Evolutionary conservation across 2,329 filamentous ascomycete species (phyloP).

Genomic region (Xenoacremonium recifei): DNA sequence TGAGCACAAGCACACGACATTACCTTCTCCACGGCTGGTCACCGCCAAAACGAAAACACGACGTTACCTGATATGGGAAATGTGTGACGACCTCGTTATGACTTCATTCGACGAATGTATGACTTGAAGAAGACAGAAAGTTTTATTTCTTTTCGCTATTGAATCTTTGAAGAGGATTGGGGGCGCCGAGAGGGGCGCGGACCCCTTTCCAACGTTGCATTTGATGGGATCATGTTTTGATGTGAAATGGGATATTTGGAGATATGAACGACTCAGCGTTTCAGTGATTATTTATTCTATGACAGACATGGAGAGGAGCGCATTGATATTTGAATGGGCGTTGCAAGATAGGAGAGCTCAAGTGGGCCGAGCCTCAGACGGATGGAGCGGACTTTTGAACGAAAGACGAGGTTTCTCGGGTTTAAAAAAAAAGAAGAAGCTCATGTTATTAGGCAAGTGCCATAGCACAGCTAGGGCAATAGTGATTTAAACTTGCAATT

Average conservation of each 20-base stretch:
- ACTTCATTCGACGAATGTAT: constrained; percentile 41
- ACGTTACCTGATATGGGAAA: constrained; percentile 31
- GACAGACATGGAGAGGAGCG: constrained; percentile 20
- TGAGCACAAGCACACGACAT: constrained; percentile 23
- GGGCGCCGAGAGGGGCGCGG: constrained; percentile 1
- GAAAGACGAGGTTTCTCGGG: constrained; percentile 17
- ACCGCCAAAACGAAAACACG: constrained; percentile 29
- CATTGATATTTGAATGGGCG: constrained; percentile 26
- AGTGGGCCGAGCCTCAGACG: constrained; percentile 26
- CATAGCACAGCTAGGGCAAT: constrained; percentile 21
- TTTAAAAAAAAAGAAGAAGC: constrained; percentile 27
- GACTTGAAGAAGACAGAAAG: constrained; percentile 39
- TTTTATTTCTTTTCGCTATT: constrained; percentile 25
- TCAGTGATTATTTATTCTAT: constrained; percentile 19
- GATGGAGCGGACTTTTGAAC: constrained; percentile 23
- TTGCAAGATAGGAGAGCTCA: constrained; percentile 28
- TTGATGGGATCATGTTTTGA: constrained; percentile 29
- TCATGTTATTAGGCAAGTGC: constrained; percentile 21
- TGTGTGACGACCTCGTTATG: constrained; percentile 38
- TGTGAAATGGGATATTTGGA: constrained; percentile 29
- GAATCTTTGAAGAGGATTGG: background rate
- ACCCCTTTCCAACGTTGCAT: constrained; percentile 19
- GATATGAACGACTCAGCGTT: constrained; percentile 26
- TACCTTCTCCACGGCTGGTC: constrained; percentile 31
- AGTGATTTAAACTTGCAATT: constrained; percentile 12